These are phyloP conservation scores for Scedosporium aurantiacum DNA, from an alignment of 2,329 filamentous ascomycete species.

Conservation along the genomic window DNA sequence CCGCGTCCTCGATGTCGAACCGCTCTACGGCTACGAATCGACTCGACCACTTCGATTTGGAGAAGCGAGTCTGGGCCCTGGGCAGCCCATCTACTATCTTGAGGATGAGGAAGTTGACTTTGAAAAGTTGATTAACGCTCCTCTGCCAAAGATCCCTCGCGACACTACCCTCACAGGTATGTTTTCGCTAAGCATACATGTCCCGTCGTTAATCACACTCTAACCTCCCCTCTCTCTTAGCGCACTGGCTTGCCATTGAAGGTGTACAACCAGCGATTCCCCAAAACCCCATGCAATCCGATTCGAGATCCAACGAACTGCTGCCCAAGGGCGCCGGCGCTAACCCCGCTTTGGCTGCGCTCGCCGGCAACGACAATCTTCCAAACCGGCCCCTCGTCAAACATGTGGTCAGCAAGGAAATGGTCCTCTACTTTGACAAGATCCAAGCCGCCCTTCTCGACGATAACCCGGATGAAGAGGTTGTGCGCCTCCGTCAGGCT, in stretches of 20 bases:
- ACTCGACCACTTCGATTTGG: constrained; percentile 82
- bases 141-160: constrained; percentile 84
- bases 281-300: constrained; percentile 83
- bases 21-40: constrained; percentile 91
- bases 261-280: constrained; percentile 94
- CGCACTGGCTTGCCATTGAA: constrained; percentile 92
- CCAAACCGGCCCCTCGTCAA: constrained; percentile 85
- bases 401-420: constrained; percentile 89
- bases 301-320: constrained; percentile 74
- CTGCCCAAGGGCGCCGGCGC: constrained; percentile 82
- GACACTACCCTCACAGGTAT: constrained; percentile 85
- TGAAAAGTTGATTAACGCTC: constrained; percentile 95
- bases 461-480: constrained; percentile 71
- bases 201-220: neutral
- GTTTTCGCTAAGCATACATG: constrained; percentile 11
- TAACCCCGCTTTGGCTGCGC: constrained; percentile 68
- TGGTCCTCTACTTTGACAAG: constrained; percentile 94
- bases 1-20: constrained; percentile 80
- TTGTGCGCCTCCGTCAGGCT: constrained; percentile 62
- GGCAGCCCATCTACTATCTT: constrained; percentile 91
- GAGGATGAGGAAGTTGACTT: constrained; percentile 99
- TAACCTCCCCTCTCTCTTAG: neutral
- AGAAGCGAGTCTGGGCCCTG: constrained; percentile 84
- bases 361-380: constrained; percentile 73
- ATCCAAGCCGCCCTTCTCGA: constrained; percentile 82